phyloP scores from a whole-genome alignment of 208 protist species.

The Baffinella frigidus region DNA sequence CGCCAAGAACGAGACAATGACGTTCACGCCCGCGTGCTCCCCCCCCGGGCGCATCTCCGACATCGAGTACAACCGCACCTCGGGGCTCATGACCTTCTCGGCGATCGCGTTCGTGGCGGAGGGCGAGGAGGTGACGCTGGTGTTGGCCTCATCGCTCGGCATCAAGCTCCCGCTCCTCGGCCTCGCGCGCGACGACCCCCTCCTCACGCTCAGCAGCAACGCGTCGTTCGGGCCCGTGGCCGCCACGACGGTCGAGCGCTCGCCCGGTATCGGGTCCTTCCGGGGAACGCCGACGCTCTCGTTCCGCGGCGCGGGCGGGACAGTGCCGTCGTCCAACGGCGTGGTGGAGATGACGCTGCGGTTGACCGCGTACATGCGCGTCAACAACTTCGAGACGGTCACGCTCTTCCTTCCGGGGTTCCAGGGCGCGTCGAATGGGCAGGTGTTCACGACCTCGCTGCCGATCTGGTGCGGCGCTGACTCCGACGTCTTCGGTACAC shows the following conservation, averaged over 20 bases:
- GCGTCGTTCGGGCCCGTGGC: not conserved
- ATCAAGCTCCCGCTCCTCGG: not conserved
- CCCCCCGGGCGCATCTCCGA: not conserved
- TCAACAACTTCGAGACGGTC: not conserved
- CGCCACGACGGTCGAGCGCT: not conserved
- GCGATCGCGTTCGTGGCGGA: not conserved
- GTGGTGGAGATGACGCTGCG: not conserved
- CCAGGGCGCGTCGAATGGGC: not conserved
- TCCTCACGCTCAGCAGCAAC: not conserved
- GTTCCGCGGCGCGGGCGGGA: not conserved
- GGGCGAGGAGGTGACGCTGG: not conserved
- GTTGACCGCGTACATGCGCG: not conserved
- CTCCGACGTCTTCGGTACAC: conserved; percentile 10
- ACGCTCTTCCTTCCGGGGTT: conserved; percentile 4
- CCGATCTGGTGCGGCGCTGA: not conserved
- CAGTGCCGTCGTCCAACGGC: too few species aligned
- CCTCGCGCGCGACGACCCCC: not conserved
- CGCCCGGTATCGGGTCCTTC: not conserved
- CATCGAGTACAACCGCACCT: not conserved
- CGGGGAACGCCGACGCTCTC: not conserved
- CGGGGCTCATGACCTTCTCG: not conserved
- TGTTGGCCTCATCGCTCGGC: not conserved
- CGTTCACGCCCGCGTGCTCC: not conserved
- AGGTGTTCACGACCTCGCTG: not conserved
- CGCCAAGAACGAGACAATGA: not conserved